Evolutionary conservation across 1,284 basidiomycete species (phyloP).

Genomic region (Tetrapyrgos nigripes): DNA sequence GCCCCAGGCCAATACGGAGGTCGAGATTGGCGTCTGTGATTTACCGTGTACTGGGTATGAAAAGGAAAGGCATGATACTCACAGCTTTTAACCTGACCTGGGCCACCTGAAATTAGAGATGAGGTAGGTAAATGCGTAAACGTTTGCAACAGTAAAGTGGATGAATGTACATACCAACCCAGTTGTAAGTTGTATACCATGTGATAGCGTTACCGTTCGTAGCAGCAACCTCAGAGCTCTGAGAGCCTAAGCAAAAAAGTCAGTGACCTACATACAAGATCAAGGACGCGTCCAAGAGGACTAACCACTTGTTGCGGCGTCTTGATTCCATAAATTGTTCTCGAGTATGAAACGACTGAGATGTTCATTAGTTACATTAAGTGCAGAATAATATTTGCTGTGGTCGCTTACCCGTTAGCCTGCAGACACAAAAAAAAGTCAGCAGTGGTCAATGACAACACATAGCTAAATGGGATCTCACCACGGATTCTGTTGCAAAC

Average conservation of each 20-base stretch:
- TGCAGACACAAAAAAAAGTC: background rate
- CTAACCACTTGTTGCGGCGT: slow-evolving; percentile 32
- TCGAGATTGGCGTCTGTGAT: slow-evolving; percentile 39
- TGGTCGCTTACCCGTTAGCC: slow-evolving; percentile 5
- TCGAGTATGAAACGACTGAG: slow-evolving; percentile 34
- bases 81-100: slow-evolving; percentile 40
- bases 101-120: slow-evolving; percentile 18
- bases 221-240: slow-evolving; percentile 34
- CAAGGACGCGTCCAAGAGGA: too few species aligned
- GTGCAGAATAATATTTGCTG: background rate
- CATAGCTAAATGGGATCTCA: slow-evolving; percentile 29
- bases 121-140: background rate
- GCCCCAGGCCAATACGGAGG: slow-evolving; percentile 33
- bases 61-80: too few species aligned
- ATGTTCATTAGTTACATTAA: background rate
- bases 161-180: slow-evolving; percentile 27
- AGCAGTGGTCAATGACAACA: background rate
- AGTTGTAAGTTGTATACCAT: slow-evolving; percentile 39
- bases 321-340: slow-evolving; percentile 39
- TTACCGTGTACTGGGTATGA: background rate
- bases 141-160: background rate
- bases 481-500: slow-evolving; percentile 34
- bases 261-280: background rate
- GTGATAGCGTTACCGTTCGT: slow-evolving; percentile 32
- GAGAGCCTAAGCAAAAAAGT: slow-evolving; percentile 28